A percentile compares a stretch with the other conserved stretches of the same genome.
phyloP scores from a whole-genome alignment of 768 basidiomycete species.

The Mycena alexandri region DNA sequence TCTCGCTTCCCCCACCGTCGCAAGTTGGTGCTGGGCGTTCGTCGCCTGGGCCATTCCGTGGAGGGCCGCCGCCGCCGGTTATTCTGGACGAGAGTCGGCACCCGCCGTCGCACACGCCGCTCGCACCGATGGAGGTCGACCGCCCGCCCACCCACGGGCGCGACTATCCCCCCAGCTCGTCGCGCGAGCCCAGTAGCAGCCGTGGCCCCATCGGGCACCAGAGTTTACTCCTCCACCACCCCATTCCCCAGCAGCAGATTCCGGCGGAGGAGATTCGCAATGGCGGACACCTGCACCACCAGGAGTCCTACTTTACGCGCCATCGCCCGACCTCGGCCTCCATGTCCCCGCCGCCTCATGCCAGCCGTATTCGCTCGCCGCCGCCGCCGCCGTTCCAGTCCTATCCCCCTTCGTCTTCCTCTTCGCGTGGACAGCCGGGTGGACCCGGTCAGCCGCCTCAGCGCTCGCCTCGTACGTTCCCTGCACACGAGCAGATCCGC shows the following conservation, averaged over 20 bases:
- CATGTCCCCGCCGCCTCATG: constrained; percentile 68
- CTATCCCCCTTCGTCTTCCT: constrained; percentile 58
- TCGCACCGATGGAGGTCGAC: constrained; percentile 87
- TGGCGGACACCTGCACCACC: constrained; percentile 60
- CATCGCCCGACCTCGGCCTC: constrained; percentile 69
- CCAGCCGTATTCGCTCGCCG: constrained; percentile 64
- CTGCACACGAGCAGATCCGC: constrained; percentile 62
- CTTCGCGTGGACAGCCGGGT: constrained; percentile 57
- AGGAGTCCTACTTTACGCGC: constrained; percentile 69
- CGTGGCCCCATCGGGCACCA: constrained; percentile 71
- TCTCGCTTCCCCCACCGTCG: constrained; percentile 73
- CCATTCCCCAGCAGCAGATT: constrained; percentile 70
- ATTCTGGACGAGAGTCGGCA: constrained; percentile 83
- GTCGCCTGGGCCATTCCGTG: constrained; percentile 82
- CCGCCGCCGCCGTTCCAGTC: constrained; percentile 60
- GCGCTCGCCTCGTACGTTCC: constrained; percentile 72
- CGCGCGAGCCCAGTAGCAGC: constrained; percentile 54
- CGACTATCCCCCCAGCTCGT: constrained; percentile 60
- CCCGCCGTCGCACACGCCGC: constrained; percentile 71
- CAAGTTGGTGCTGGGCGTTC: constrained; percentile 59
- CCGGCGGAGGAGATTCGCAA: constrained; percentile 66
- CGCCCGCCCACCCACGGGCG: constrained; percentile 65
- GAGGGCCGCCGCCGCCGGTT: constrained; percentile 87
- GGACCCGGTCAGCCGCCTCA: constrained; percentile 63
- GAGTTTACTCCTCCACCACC: constrained; percentile 75